Percentiles rank a stretch among this genome's conserved stretches.
Conservation (phyloP, 257 asterid species). For the Solanum bulbocastanum region DNA sequence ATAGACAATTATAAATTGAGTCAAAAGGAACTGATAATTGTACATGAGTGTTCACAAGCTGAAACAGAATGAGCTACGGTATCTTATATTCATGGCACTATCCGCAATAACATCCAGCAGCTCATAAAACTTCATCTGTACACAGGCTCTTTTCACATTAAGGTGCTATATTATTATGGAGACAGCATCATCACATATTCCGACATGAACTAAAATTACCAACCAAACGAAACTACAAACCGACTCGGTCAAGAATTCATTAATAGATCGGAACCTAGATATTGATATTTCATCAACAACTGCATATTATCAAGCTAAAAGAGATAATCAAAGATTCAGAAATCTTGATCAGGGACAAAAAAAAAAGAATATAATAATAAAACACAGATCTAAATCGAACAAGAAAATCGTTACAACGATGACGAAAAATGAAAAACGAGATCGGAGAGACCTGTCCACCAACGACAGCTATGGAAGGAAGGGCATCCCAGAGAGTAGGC, state of each 20-base stretch:
- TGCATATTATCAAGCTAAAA: not conserved
- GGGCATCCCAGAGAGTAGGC: slow-evolving; percentile 97
- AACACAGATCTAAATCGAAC: not conserved
- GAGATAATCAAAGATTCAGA: not conserved
- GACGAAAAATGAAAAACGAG: not conserved
- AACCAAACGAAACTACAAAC: not conserved
- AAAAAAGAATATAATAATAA: not conserved
- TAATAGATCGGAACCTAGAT: not conserved
- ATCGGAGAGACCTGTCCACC: slow-evolving; percentile 76
- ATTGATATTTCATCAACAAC: not conserved
- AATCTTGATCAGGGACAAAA: not conserved
- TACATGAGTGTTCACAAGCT: not conserved
- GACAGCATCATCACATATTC: not conserved
- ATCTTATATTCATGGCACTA: not conserved
- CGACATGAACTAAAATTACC: not conserved
- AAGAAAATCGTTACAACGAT: not conserved
- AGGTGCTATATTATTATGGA: not conserved
- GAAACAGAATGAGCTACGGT: not conserved
- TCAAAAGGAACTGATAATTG: not conserved
- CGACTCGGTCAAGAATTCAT: not conserved
- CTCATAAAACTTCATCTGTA: not conserved
- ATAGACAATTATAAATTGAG: not conserved
- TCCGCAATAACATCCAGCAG: not conserved
- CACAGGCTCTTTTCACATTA: not conserved
- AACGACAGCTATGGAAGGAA: slow-evolving; percentile 93